Base-by-base conservation (phyloP, 2,329 filamentous ascomycete species). In the Zymoseptoria crescenta region DNA sequence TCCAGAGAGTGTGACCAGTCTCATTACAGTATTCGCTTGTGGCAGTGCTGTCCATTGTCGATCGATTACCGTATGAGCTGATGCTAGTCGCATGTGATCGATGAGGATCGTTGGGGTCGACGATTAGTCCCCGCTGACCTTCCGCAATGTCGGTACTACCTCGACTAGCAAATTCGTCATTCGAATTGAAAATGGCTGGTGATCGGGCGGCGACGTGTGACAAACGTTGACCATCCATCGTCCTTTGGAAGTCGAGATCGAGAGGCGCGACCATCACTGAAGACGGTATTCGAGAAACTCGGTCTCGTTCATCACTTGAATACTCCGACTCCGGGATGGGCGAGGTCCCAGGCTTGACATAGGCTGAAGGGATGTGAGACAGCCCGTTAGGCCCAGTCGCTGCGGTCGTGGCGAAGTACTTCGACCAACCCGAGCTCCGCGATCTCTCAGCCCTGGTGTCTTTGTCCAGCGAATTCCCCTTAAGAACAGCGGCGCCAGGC, bases 251-350 rank as follows among this genome's bases (percentile, higher is more conserved):
- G 58, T 80, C 77, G 56, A 90, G 78, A 60, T 84, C 82, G 27
- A 89, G 76, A 0, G 87, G 85, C n/a, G 87, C 84, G 0, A 89
- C 83, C 0, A 86, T 83, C 20, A 83, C 84, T n/a, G 87, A 88
- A 63, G 86, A 77, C 1, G 71, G 71, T 57, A 72, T 72, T 3
- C 66, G 65, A 45, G 68, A 70, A 3, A 63, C 60, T 8, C 55
- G 83, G 85, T 69, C 82, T 81, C 63, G 74, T 70, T 52, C 72
- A 74, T 35, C 84, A 35, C 53, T 54, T 6, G 68, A 68, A 56
- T 69, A 69, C 28, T 65, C 82, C 3, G 81, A 85, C 20, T 70
- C 76, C n/a, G 79, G 75, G 0, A 83, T 86, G 65, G 74, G 75
- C 29, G 71, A 63, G 13, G 72, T 76, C 35, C 72, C 70, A 56